Evolutionary conservation across 495 filamentous ascomycete species (phyloP), one percentile per base, ranked within the genome.

Genomic region (Viridothelium virens): DNA sequence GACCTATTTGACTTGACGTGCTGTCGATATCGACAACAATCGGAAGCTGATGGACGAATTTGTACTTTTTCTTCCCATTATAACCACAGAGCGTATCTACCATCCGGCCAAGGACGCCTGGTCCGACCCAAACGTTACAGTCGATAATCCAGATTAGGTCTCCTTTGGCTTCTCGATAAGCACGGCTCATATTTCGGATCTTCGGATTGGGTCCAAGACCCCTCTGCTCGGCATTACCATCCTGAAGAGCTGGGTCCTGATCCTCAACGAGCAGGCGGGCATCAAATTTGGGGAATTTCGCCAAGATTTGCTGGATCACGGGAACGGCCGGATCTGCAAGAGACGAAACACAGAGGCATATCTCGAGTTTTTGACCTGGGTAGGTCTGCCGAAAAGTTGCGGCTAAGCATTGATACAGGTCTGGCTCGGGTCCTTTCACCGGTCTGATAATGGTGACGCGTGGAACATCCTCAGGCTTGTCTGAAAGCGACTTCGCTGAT

Each of bases 141-240:
- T 99, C 95, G 34, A 96, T 84, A 56, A 96, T 87, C 95, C 95
- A 99, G 34, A 97, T 80, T 59, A 97, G 84, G 72, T 97, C 92
- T 0, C 91, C 90, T 67, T 89, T 90, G 0, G 92, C 91, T 74
- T 97, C 95, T n/a, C 95, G 79, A 72, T 96, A 99, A 4, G 88
- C 93, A 25, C 91, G 85, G 70, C 92, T 97, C 85, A 97, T 89
- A 71, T 97, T 99, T 33, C 95, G 84, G 71, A 99, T 96, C 78
- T 99, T 99, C 11, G 95, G 95, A 75, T 99, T 99, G 3, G 95
- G 95, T 0, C 95, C 95, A 62, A 98, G 79, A 2, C 64, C 56
- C 33, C 48, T 53, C 44, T 1, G 12, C 0, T 65, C 34, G 10
- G 65, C 47, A 0, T n/a, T 39, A 44, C 66, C 81, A 10, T 77